Percentiles rank a stretch among this genome's conserved stretches.
Conservation (phyloP, 2,329 filamentous ascomycete species). For the Botrytis fabae region DNA sequence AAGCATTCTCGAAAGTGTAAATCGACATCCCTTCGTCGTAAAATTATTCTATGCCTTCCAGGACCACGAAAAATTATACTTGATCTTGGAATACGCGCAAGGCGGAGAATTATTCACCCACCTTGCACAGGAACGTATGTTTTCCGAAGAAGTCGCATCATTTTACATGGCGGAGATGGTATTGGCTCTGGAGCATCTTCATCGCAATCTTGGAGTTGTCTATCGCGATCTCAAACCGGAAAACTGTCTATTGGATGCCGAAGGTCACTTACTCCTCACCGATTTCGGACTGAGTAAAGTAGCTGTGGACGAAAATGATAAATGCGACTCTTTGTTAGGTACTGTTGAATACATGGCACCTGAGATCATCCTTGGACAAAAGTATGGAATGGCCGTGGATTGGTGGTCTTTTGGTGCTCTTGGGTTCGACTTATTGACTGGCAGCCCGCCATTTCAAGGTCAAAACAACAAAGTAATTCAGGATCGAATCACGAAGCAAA, state of each 20-base stretch:
- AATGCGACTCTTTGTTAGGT: slow-evolving; percentile 87
- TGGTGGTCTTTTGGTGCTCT: slow-evolving; percentile 98
- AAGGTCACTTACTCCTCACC: slow-evolving; percentile 90
- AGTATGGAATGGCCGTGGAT: slow-evolving; percentile 93
- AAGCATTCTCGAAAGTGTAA: slow-evolving; percentile 91
- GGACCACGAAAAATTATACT: slow-evolving; percentile 94
- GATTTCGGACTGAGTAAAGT: slow-evolving; percentile 98
- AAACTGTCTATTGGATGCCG: slow-evolving; percentile 88
- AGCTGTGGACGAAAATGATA: slow-evolving; percentile 66
- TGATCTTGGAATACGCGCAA: slow-evolving; percentile 96
- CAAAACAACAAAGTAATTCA: slow-evolving; percentile 93
- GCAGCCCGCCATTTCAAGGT: slow-evolving; percentile 85
- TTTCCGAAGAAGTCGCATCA: slow-evolving; percentile 80
- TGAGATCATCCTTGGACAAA: slow-evolving; percentile 82
- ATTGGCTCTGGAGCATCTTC: slow-evolving; percentile 87
- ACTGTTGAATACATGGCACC: slow-evolving; percentile 98
- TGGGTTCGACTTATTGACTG: slow-evolving; percentile 89
- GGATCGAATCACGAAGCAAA: slow-evolving; percentile 93
- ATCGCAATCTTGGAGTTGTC: slow-evolving; percentile 87
- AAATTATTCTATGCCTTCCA: slow-evolving; percentile 99
- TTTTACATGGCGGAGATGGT: slow-evolving; percentile 99
- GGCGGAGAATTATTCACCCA: slow-evolving; percentile 98
- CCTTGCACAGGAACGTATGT: slow-evolving; percentile 91
- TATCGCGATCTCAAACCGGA: slow-evolving; percentile 98
- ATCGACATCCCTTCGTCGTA: slow-evolving; percentile 94